Conservation (phyloP, 352 stramenopile species). For the Pythium aphanidermatum region DNA sequence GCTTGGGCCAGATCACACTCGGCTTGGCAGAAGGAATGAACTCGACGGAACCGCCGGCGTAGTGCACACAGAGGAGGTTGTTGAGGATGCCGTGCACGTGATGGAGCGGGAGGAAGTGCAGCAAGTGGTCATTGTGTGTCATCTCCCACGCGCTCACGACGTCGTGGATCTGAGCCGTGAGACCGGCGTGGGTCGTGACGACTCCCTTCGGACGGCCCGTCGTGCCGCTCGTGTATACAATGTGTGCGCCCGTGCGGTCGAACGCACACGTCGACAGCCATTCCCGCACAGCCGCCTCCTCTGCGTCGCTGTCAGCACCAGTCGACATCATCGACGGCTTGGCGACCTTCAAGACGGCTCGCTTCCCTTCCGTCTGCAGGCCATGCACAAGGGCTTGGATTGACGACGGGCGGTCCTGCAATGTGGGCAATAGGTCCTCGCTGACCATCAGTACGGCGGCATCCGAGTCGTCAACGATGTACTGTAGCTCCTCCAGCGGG, state of each 20-base stretch:
- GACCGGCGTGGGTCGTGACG: slow-evolving; percentile 58
- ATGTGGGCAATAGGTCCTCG: slow-evolving; percentile 23
- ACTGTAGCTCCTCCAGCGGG: slow-evolving; percentile 58
- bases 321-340: background rate
- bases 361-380: background rate
- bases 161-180: slow-evolving; percentile 77
- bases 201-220: slow-evolving; percentile 82
- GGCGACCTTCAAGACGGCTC: background rate
- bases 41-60: slow-evolving; percentile 73
- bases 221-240: slow-evolving; percentile 85
- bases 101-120: slow-evolving; percentile 89
- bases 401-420: slow-evolving; percentile 5
- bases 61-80: slow-evolving; percentile 79
- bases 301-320: background rate
- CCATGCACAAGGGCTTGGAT: slow-evolving; percentile 4
- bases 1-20: slow-evolving; percentile 53
- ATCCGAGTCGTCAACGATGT: slow-evolving; percentile 59
- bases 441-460: slow-evolving; percentile 42
- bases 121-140: slow-evolving; percentile 58
- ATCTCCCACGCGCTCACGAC: slow-evolving; percentile 85
- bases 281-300: slow-evolving; percentile 20
- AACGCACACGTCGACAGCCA: slow-evolving; percentile 27
- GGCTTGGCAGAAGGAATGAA: slow-evolving; percentile 62
- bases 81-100: slow-evolving; percentile 91
- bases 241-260: slow-evolving; percentile 30